Percentiles rank a stretch among this genome's conserved stretches.
phyloP scores from a whole-genome alignment of 257 asterid species.

The Primulina huaijiensis region DNA sequence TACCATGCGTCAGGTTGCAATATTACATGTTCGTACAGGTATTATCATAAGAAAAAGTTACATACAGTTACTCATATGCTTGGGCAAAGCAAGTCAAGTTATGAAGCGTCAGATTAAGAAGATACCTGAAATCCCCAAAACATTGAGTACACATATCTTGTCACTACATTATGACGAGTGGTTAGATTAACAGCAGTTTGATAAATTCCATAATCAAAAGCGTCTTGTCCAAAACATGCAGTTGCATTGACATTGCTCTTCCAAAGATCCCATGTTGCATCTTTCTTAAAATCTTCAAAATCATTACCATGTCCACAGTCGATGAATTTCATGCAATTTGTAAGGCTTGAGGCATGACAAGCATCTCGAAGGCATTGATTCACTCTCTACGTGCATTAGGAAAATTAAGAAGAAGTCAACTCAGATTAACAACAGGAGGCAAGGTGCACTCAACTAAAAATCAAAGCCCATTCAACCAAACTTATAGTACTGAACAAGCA shows the following conservation, averaged over 20 bases:
- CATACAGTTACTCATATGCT: background rate
- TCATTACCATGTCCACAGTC: constrained; percentile 64
- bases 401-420: constrained; percentile 17
- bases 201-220: constrained; percentile 68
- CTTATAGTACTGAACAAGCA: background rate
- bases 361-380: constrained; percentile 81
- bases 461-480: background rate
- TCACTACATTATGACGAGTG: constrained; percentile 31
- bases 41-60: background rate
- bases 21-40: background rate
- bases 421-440: background rate
- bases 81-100: too few relatives aligned
- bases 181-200: constrained; percentile 59
- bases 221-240: constrained; percentile 57
- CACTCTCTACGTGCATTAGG: constrained; percentile 53
- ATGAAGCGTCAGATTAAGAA: background rate
- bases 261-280: constrained; percentile 53
- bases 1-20: background rate
- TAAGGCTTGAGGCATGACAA: constrained; percentile 39
- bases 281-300: constrained; percentile 7
- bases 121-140: constrained; percentile 99
- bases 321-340: constrained; percentile 43
- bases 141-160: constrained; percentile 75
- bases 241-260: constrained; percentile 45
- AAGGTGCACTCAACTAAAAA: background rate